Base-by-base conservation (phyloP, 2,329 filamentous ascomycete species). In the Ophiosphaerella korrae region DNA sequence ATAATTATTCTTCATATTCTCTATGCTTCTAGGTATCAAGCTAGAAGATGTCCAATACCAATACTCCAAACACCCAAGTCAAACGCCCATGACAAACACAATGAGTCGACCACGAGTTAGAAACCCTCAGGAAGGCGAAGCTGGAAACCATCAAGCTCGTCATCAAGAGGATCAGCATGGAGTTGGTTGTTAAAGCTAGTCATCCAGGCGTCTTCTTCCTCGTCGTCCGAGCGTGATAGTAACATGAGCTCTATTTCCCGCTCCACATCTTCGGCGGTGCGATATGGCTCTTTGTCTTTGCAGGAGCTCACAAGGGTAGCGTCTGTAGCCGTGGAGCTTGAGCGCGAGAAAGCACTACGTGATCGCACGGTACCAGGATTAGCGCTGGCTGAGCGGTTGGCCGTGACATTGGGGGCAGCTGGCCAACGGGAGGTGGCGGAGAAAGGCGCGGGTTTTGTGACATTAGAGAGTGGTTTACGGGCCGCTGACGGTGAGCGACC, bases 401-500 rank as follows among this genome's bases (percentile, higher is more conserved):
- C 58, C 12, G 39, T 46, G 18, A 60, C 47, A 13, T 60, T 55
- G 23, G 60, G 40, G 2, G 64, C 47, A 11, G 63, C 52, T 7
- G 64, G 57, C 8, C 61, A 62, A 5, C 59, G 57, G 9, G 64
- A 46, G n/a, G 60, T 45, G n/a, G 62, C 47, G 9, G 67, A 66
- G 38, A 62, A 63, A n/a, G 61, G 63, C 26, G 66, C 53, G 9
- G 65, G 65, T 48, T 64, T 71, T 34, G 66, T 70, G 41, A 73
- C 57, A 51, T 71, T 73, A 33, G 71, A 70, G 24, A 74, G 66
- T 6, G 72, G 72, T 39, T 72, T 71, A 43, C 72, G 71, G 21
- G 65, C 45, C 35, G 64, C 55, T 39, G 62, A 53, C 14, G 77
- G 78, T 2, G 18, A 3, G 5, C 79, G 79, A 2, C 80, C 76